A percentile compares a stretch with the other conserved stretches of the same genome.
These are phyloP conservation scores for Hura crepitans DNA, from an alignment of 441 rosid species.

Conservation along the genomic window DNA sequence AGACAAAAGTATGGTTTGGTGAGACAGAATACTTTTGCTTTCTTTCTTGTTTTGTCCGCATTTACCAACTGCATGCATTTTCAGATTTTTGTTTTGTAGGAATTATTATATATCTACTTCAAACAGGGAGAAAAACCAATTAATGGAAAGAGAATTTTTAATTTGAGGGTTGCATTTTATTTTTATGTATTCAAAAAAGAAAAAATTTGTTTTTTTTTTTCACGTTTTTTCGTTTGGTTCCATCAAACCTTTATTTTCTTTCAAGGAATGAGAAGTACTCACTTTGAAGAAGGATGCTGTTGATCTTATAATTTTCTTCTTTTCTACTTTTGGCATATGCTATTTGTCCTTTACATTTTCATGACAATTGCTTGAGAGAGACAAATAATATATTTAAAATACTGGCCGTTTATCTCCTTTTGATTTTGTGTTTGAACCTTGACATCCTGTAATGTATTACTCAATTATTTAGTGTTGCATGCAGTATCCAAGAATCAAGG, in stretches of 20 bases:
- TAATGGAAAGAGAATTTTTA: not conserved
- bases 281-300: no score
- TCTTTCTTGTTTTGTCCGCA: conserved; percentile 32
- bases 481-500: conserved; percentile 61
- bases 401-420: no score
- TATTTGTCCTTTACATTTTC: not conserved
- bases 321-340: not conserved
- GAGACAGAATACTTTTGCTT: conserved; percentile 30
- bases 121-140: not conserved
- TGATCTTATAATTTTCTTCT: not conserved
- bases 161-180: conserved; percentile 2
- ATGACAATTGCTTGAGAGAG: not conserved
- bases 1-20: conserved; percentile 31
- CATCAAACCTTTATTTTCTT: no score
- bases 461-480: conserved; percentile 5
- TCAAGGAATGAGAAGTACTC: no score
- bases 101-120: not conserved
- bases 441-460: not conserved
- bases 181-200: not conserved
- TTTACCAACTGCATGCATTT: conserved; percentile 27
- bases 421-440: no score
- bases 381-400: not conserved
- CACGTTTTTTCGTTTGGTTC: no score
- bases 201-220: no score
- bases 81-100: conserved; percentile 17